Conservation (phyloP, 345 rosid species). For the Bruguiera gymnorhiza region DNA sequence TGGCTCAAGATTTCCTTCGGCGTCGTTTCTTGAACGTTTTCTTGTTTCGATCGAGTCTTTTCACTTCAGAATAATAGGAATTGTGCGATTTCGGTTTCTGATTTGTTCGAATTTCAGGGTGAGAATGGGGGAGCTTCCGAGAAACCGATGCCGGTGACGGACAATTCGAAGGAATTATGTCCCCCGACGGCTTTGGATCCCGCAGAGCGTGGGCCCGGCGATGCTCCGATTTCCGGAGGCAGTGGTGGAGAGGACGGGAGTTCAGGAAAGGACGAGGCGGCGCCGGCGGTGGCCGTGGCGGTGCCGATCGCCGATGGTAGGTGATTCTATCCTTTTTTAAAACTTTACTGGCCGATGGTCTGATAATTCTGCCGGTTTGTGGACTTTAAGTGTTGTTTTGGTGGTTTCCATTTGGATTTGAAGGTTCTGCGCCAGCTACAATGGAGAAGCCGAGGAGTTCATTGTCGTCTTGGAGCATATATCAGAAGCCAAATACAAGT, state of each 20-base stretch:
- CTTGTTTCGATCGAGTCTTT: slow-evolving; percentile 9
- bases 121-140: slow-evolving; percentile 52
- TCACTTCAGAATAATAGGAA: neutral
- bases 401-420: slow-evolving; percentile 14
- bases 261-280: slow-evolving; percentile 46
- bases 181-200: slow-evolving; percentile 46
- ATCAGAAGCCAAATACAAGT: slow-evolving; percentile 41
- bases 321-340: slow-evolving; percentile 5
- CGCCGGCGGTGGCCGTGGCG: slow-evolving; percentile 44
- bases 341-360: neutral
- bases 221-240: slow-evolving; percentile 44
- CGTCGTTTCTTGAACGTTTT: neutral
- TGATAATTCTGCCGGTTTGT: neutral
- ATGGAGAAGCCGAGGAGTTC: slow-evolving; percentile 56
- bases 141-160: slow-evolving; percentile 44
- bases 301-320: slow-evolving; percentile 67
- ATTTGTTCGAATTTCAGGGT: slow-evolving; percentile 36
- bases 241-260: slow-evolving; percentile 23
- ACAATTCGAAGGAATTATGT: slow-evolving; percentile 57
- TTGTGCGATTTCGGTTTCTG: slow-evolving; percentile 20
- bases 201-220: slow-evolving; percentile 47
- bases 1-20: neutral
- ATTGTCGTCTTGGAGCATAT: slow-evolving; percentile 38
- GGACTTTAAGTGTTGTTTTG: slow-evolving; percentile 1
- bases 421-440: slow-evolving; percentile 53